These are phyloP conservation scores for Lichtheimia ornata DNA, from an alignment of 371 early-diverging fungal genomes.

Conservation along the genomic window DNA sequence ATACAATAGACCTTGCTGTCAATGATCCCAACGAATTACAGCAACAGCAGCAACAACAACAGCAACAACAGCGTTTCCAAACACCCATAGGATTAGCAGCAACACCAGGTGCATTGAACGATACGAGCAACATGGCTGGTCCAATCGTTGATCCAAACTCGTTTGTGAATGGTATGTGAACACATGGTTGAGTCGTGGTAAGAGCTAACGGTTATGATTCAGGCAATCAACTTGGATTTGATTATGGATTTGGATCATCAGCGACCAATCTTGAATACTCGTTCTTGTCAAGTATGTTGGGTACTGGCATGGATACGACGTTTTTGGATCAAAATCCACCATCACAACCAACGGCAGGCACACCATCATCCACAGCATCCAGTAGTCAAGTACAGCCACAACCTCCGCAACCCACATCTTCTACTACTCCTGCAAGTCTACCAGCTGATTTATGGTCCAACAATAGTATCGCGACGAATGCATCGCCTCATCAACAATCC, in stretches of 20 bases:
- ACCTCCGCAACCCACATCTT: conserved; percentile 1
- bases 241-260: conserved; percentile 81
- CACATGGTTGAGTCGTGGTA: not conserved
- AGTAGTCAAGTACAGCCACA: not conserved
- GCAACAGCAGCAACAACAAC: conserved; percentile 2
- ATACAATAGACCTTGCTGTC: no score
- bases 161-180: conserved; percentile 3
- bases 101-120: no score
- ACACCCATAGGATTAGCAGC: not conserved
- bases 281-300: conserved; percentile 83
- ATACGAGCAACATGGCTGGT: conserved; percentile 1
- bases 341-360: not conserved
- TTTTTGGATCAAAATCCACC: conserved; percentile 11
- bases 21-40: not conserved
- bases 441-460: no score
- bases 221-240: conserved; percentile 5
- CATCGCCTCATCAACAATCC: not conserved
- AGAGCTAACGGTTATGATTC: not conserved
- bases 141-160: conserved; percentile 12
- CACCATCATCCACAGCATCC: not conserved
- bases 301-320: conserved; percentile 23
- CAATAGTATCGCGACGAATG: not conserved
- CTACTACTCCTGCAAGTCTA: no score
- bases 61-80: conserved; percentile 8
- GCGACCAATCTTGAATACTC: conserved; percentile 87